Conservation (phyloP, 345 rosid species). For the Excoecaria agallocha region DNA sequence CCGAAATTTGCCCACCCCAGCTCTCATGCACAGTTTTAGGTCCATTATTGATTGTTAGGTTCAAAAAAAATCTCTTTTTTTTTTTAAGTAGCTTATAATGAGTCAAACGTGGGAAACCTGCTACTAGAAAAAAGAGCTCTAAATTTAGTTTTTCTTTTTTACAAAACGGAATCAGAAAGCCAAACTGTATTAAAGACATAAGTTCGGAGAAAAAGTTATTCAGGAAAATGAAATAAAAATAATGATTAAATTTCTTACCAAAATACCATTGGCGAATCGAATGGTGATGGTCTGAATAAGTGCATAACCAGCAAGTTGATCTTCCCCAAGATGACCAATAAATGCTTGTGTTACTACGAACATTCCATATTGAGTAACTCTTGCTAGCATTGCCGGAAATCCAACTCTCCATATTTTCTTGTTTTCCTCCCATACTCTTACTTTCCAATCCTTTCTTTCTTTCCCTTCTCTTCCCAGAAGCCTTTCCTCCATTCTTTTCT, state of each 20-base stretch:
- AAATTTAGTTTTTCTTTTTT: no score
- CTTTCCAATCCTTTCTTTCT: slow-evolving; percentile 5
- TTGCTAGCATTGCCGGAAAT: slow-evolving; percentile 48
- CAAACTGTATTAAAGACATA: no score
- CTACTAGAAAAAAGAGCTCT: no score
- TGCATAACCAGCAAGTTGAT: slow-evolving; percentile 35
- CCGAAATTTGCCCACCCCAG: no score
- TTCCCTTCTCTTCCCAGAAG: slow-evolving; percentile 25
- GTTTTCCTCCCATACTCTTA: slow-evolving; percentile 33
- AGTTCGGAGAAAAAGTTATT: no score
- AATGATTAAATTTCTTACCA: slow-evolving; percentile 13
- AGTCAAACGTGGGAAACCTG: no score
- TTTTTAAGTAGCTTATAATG: no score
- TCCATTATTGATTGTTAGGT: no score
- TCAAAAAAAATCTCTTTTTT: no score
- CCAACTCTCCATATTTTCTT: slow-evolving; percentile 50
- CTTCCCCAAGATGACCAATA: slow-evolving; percentile 37
- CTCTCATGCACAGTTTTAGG: no score
- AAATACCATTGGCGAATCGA: slow-evolving; percentile 32
- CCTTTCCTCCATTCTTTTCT: slow-evolving; percentile 19
- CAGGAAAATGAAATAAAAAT: no score
- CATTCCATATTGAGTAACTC: slow-evolving; percentile 46
- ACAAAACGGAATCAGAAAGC: no score
- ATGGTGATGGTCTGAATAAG: slow-evolving; percentile 29
- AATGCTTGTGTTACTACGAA: slow-evolving; percentile 54